These are phyloP conservation scores for Podosphaera xanthii DNA, from an alignment of 2,329 filamentous ascomycete species.

Conservation along the genomic window DNA sequence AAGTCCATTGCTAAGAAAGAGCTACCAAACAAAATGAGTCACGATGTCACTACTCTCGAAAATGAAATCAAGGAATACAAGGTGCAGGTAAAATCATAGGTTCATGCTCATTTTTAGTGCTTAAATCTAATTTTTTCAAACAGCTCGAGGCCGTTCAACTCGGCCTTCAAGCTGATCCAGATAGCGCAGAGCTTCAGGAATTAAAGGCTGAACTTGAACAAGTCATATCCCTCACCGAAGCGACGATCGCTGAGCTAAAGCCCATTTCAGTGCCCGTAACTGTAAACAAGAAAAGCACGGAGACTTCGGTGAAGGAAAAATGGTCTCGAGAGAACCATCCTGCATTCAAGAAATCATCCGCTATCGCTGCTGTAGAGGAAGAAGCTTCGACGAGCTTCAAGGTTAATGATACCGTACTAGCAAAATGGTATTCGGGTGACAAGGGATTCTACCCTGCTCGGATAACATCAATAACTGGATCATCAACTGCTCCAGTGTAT, in stretches of 20 bases:
- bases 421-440: constrained; percentile 79
- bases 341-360: constrained; percentile 39
- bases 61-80: constrained; percentile 34
- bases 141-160: constrained; percentile 58
- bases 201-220: constrained; percentile 64
- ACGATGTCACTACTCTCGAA: constrained; percentile 16
- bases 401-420: constrained; percentile 75
- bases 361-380: constrained; percentile 24
- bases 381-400: constrained; percentile 38
- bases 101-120: neutral
- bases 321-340: constrained; percentile 66
- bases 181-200: constrained; percentile 53
- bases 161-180: constrained; percentile 58
- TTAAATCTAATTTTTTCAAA: neutral
- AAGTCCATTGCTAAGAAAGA: neutral
- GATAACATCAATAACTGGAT: constrained; percentile 85
- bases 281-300: constrained; percentile 20
- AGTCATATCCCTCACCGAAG: constrained; percentile 58
- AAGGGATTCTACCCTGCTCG: constrained; percentile 76
- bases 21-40: constrained; percentile 8
- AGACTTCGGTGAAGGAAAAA: constrained; percentile 40
- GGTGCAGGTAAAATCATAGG: constrained; percentile 23
- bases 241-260: constrained; percentile 61
- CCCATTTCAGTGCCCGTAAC: constrained; percentile 23
- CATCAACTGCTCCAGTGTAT: constrained; percentile 74